Base-by-base conservation (phyloP, 192 early-diverging fungal species). In the Mortierella claussenii region DNA sequence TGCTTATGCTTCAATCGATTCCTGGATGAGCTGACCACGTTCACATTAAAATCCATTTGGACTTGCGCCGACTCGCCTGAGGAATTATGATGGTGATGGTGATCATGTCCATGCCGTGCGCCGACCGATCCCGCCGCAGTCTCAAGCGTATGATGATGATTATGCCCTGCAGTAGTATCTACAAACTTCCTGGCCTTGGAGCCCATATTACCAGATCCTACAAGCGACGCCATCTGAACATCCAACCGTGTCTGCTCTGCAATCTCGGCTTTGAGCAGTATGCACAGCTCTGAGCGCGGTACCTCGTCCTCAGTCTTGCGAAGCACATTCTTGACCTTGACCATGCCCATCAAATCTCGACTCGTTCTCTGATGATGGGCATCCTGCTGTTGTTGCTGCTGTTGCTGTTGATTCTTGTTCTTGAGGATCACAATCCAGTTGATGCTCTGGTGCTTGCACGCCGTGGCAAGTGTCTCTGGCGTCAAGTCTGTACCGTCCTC, bases 341-440 rank as follows among this genome's bases (percentile, higher is more conserved):
- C 82, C 54, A 81, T 85, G 0, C 75, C 68, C 49, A 60, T 31
- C 37, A 57, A 56, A 15, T 81, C 71, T 28, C 76, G 66, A 26
- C 48, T 73, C 46, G 46, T 52, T n/a, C 68, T 34, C 8, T 53
- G 37, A 40, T 40, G 37, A n/a, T n/a, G n/a, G n/a, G n/a, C n/a
- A 40, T 40, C 13, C 7, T 40, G 37, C 7, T 7, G 13, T 40
- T 7, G 13, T 10, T 40, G 8, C 13, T 40, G 43, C 1, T 76
- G 74, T 11, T 37, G 18, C 46, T 76, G 51, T 50, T 82, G 76
- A 55, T 69, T 83, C 48, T 81, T 70, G 48, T 86, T 79, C 55
- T 91, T 93, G 7, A 93, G 69, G 37, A 90, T 91, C 11, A 92
- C 89, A 45, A 93, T 89, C 92, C 92, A 93, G 79, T 90, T 92